Evolutionary conservation across 1,139 yeast genomes (phyloP).

Genomic region (Pichia sp.): DNA sequence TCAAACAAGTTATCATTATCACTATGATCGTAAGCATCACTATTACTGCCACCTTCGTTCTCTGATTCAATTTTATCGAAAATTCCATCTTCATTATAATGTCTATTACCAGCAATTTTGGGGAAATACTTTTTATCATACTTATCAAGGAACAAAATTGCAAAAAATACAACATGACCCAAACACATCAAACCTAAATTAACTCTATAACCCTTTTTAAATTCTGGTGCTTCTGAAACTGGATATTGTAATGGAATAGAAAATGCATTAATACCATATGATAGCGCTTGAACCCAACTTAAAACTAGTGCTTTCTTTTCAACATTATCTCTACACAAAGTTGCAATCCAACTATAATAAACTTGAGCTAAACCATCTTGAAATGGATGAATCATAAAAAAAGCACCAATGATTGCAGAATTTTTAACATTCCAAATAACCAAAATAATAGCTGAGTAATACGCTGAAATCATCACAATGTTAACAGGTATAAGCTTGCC

Average conservation of each 20-base stretch:
- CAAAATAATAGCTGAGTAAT: not conserved
- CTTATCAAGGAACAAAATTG: conserved; percentile 17
- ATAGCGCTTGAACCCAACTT: conserved; percentile 42
- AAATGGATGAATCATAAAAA: conserved; percentile 12
- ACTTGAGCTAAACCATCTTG: conserved; percentile 28
- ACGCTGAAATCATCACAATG: not conserved
- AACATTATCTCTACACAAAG: conserved; percentile 37
- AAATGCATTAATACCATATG: conserved; percentile 46
- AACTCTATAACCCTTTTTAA: conserved; percentile 43
- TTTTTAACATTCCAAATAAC: not conserved
- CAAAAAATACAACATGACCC: conserved; percentile 11
- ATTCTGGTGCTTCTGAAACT: conserved; percentile 40
- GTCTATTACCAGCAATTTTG: conserved; percentile 16
- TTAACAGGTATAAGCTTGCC: not conserved
- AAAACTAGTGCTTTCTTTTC: conserved; percentile 44
- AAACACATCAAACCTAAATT: conserved; percentile 36
- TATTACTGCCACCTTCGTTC: not conserved
- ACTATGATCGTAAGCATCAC: not conserved
- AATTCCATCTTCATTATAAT: not conserved
- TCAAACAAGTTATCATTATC: not conserved
- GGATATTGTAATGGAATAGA: conserved; percentile 41
- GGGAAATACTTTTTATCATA: conserved; percentile 15
- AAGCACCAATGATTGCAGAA: not conserved
- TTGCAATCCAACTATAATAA: conserved; percentile 48
- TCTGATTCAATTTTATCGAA: not conserved